phyloP scores from a whole-genome alignment of 163 green algal species.

The Coccomyxa subellipsoidea region DNA sequence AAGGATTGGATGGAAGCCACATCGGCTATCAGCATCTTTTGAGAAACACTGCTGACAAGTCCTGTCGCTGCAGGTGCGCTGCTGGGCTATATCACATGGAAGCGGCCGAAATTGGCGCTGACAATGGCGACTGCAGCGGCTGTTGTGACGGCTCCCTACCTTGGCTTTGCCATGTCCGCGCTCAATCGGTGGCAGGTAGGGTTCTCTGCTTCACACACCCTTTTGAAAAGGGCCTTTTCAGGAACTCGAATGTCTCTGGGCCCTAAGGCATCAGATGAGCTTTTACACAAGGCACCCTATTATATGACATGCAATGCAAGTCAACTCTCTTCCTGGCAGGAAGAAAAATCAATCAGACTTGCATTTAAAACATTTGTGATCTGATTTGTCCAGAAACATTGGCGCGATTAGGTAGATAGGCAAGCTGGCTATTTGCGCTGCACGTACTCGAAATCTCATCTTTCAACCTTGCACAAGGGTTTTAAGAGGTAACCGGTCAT shows the following conservation, averaged over 20 bases:
- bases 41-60: neutral
- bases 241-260: neutral
- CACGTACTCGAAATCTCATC: neutral
- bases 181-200: constrained; percentile 6
- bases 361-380: too few species aligned
- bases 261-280: neutral
- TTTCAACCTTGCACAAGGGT: neutral
- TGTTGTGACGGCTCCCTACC: constrained; percentile 23
- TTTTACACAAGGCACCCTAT: neutral
- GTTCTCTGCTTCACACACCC: neutral
- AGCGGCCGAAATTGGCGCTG: constrained; percentile 23
- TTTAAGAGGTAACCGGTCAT: neutral
- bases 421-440: too few species aligned
- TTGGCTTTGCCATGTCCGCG: constrained; percentile 25
- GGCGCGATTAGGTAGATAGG: too few species aligned
- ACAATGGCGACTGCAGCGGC: constrained; percentile 24
- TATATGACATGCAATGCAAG: too few species aligned
- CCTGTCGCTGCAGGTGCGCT: constrained; percentile 6
- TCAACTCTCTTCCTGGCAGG: too few species aligned
- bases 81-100: constrained; percentile 32
- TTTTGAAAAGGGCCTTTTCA: neutral
- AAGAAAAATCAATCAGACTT: too few species aligned
- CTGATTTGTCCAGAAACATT: too few species aligned
- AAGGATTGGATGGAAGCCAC: too few species aligned
- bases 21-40: too few species aligned